phyloP scores from a whole-genome alignment of 257 asterid species.

The Nicotiana paniculata region DNA sequence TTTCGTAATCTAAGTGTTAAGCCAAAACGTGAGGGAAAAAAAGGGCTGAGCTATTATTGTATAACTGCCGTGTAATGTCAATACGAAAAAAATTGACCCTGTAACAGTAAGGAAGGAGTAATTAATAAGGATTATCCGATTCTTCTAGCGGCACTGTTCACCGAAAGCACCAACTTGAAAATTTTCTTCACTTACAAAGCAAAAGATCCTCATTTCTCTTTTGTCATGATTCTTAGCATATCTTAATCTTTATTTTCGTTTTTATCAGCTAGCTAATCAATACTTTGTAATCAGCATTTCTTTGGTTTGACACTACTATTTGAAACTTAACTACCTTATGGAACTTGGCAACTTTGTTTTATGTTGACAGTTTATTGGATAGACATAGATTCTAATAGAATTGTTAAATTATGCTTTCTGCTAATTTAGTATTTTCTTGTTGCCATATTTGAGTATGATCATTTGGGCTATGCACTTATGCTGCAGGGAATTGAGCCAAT shows the following conservation, averaged over 20 bases:
- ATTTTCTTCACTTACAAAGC: background rate
- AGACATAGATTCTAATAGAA: background rate
- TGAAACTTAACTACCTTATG: background rate
- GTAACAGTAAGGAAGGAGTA: background rate
- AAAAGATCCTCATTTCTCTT: background rate
- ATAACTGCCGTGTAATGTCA: too few species aligned
- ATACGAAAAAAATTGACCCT: too few species aligned
- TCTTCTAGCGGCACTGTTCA: conserved; percentile 39
- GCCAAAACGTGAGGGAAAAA: too few species aligned
- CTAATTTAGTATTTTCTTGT: background rate
- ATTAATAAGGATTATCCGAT: background rate
- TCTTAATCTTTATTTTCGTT: background rate
- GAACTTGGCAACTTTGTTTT: background rate
- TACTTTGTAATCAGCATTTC: background rate
- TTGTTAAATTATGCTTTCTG: background rate
- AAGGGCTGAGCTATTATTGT: too few species aligned
- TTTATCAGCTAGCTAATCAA: background rate
- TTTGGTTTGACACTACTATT: background rate
- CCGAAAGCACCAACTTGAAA: conserved; percentile 21
- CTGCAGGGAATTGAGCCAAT: background rate
- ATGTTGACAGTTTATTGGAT: background rate
- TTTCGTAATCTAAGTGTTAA: too few species aligned
- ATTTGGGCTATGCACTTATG: background rate
- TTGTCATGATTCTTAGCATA: background rate
- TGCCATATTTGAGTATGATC: background rate